phyloP scores from a whole-genome alignment of 345 rosid genomes.

The Geranium rotundifolium region DNA sequence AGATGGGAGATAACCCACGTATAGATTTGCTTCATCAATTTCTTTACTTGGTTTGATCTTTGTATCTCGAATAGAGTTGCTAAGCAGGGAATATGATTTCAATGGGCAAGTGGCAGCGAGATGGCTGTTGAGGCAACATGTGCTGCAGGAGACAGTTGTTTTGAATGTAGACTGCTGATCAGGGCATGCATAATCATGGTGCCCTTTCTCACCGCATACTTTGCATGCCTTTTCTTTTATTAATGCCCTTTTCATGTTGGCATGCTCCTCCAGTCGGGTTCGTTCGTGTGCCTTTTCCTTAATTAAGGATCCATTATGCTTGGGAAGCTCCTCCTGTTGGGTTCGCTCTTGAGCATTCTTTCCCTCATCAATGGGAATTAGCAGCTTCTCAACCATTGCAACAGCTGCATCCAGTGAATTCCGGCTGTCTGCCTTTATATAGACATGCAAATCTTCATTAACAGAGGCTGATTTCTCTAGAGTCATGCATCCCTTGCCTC shows the following conservation, averaged over 20 bases:
- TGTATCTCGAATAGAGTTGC: no score
- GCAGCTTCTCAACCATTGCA: constrained; percentile 20
- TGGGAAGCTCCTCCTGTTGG: background rate
- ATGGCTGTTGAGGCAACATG: constrained; percentile 1
- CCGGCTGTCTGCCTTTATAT: constrained; percentile 12
- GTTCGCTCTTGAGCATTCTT: constrained; percentile 10
- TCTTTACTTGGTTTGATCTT: no score
- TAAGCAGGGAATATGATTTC: no score
- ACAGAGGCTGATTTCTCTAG: constrained; percentile 10
- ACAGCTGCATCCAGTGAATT: constrained; percentile 20
- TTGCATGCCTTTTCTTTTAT: constrained; percentile 2
- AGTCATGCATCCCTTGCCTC: constrained; percentile 9
- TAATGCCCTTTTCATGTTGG: constrained; percentile 3
- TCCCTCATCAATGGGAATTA: constrained; percentile 10
- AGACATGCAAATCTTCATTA: constrained; percentile 19
- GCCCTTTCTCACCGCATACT: constrained; percentile 11
- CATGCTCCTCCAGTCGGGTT: constrained; percentile 3
- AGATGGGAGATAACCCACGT: constrained; percentile 7
- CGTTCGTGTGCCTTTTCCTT: constrained; percentile 8
- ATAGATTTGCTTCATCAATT: constrained; percentile 8
- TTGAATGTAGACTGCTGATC: constrained; percentile 3
- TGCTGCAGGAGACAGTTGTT: background rate
- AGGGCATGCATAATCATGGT: constrained; percentile 12
- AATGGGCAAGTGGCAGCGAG: background rate
- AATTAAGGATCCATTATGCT: background rate